Percentiles rank a stretch among this genome's conserved stretches.
These are phyloP conservation scores for Trifolium subterraneum DNA, from an alignment of 306 rosid genomes.

Conservation along the genomic window DNA sequence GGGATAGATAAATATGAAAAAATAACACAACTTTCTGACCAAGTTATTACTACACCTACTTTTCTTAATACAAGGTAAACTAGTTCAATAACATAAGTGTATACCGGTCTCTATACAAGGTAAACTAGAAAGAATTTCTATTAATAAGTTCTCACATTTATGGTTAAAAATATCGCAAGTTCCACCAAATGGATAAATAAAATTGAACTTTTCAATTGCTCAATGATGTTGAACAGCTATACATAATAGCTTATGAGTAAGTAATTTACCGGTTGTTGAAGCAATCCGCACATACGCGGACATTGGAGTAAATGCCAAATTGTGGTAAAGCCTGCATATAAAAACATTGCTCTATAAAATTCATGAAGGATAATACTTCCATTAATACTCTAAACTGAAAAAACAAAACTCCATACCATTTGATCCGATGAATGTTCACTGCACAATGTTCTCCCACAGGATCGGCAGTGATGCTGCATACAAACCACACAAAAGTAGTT, in stretches of 20 bases:
- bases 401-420: conserved; percentile 51
- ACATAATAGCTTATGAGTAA: conserved; percentile 18
- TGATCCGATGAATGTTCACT: conserved; percentile 87
- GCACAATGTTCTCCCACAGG: conserved; percentile 95
- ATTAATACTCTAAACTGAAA: conserved; percentile 2
- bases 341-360: conserved; percentile 26
- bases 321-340: conserved; percentile 82
- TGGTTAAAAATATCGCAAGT: neutral
- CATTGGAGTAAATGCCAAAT: conserved; percentile 74
- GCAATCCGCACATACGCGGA: conserved; percentile 91
- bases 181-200: conserved; percentile 1
- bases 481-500: neutral
- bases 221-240: neutral
- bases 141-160: neutral
- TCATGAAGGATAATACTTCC: conserved; percentile 28
- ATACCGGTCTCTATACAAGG: neutral
- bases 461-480: conserved; percentile 94
- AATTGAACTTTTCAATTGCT: neutral
- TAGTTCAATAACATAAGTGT: conserved; percentile 11
- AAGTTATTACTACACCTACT: too few relatives aligned
- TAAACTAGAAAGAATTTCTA: neutral
- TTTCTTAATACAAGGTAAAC: neutral
- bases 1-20: too few relatives aligned
- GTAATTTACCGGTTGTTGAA: conserved; percentile 71
- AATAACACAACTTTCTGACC: too few relatives aligned